A percentile compares a stretch with the other conserved stretches of the same genome.
Evolutionary conservation across 768 basidiomycete species (phyloP).

Genomic region (Calocybe indica): DNA sequence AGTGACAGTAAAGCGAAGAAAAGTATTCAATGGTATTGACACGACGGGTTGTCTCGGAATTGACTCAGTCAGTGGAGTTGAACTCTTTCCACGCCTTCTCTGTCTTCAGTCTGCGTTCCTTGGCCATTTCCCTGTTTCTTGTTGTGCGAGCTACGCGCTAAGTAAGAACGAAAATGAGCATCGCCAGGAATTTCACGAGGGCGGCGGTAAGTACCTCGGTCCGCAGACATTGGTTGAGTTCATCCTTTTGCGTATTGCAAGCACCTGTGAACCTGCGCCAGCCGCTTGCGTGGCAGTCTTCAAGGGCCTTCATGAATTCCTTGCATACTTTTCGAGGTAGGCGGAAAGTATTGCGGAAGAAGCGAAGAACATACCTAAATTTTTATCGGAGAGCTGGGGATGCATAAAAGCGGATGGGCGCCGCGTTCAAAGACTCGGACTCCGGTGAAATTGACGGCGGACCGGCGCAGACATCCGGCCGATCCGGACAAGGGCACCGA

Average conservation of each 20-base stretch:
- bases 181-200: background rate
- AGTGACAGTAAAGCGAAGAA: background rate
- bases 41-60: too few relatives aligned
- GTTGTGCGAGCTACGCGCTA: slow-evolving; percentile 57
- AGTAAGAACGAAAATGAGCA: slow-evolving; percentile 7
- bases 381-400: slow-evolving; percentile 66
- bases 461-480: slow-evolving; percentile 1
- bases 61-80: slow-evolving; percentile 17
- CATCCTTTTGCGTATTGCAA: slow-evolving; percentile 64
- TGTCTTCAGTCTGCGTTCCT: slow-evolving; percentile 45
- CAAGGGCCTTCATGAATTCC: slow-evolving; percentile 73
- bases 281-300: slow-evolving; percentile 56
- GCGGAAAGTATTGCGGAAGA: slow-evolving; percentile 1
- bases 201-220: slow-evolving; percentile 47
- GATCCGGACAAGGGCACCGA: too few relatives aligned
- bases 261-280: slow-evolving; percentile 65
- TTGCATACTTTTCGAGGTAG: slow-evolving; percentile 46
- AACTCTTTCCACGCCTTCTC: slow-evolving; percentile 61
- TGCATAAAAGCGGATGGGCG: slow-evolving; percentile 40
- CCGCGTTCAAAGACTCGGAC: slow-evolving; percentile 9
- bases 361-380: slow-evolving; percentile 34
- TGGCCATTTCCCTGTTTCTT: slow-evolving; percentile 56
- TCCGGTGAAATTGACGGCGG: slow-evolving; percentile 5
- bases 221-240: slow-evolving; percentile 64
- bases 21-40: background rate